Evolutionary conservation across 768 basidiomycete genomes (phyloP).

Genomic region (Phylloporus arenicola): DNA sequence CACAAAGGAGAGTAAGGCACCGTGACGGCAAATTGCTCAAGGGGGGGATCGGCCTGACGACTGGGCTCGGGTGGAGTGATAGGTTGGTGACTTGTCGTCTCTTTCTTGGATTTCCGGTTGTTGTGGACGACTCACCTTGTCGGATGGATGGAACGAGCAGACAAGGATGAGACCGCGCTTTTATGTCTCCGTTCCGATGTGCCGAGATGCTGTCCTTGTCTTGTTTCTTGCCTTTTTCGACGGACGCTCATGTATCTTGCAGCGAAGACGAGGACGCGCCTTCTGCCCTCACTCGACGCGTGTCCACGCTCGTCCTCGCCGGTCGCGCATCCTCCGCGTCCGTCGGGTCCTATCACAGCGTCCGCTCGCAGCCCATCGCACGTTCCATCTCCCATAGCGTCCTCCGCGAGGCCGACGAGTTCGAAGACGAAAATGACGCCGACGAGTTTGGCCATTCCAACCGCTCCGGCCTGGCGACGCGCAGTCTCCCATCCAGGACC

Average conservation of each 20-base stretch:
- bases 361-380: slow-evolving; percentile 18
- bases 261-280: slow-evolving; percentile 75
- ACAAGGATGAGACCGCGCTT: slow-evolving; percentile 3
- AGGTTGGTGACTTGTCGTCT: slow-evolving; percentile 38
- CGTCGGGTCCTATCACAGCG: slow-evolving; percentile 22
- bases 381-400: slow-evolving; percentile 27
- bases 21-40: slow-evolving; percentile 53
- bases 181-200: slow-evolving; percentile 8
- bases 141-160: not conserved
- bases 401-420: slow-evolving; percentile 29
- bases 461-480: slow-evolving; percentile 9
- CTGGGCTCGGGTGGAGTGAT: slow-evolving; percentile 72
- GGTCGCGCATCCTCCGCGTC: slow-evolving; percentile 44
- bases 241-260: slow-evolving; percentile 4
- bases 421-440: not conserved
- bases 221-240: slow-evolving; percentile 3
- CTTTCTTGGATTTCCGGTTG: not conserved
- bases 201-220: slow-evolving; percentile 5
- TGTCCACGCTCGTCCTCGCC: slow-evolving; percentile 52
- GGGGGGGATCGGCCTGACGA: slow-evolving; percentile 65
- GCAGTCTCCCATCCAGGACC: slow-evolving; percentile 23
- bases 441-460: slow-evolving; percentile 25
- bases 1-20: slow-evolving; percentile 51
- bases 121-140: not conserved
- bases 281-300: slow-evolving; percentile 56